Conservation (phyloP, 176 grass and related monocot species). For the Hsuehochloa calcarea region DNA sequence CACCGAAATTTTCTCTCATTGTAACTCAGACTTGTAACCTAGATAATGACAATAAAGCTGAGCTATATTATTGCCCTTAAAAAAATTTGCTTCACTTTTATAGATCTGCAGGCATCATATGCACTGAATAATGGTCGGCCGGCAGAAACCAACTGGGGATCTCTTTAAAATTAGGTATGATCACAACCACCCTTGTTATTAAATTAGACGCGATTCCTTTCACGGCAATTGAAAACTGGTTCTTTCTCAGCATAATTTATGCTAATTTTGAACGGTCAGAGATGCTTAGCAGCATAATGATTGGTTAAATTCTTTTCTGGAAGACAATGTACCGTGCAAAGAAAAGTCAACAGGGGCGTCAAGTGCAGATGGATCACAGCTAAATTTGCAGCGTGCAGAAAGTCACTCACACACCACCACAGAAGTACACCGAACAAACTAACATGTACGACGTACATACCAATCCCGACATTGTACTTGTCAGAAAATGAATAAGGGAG, state of each 20-base stretch:
- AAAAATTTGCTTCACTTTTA: background rate
- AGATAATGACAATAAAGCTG: background rate
- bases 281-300: slow-evolving; percentile 15
- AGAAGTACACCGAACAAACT: slow-evolving; percentile 8
- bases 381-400: slow-evolving; percentile 16
- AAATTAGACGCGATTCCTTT: slow-evolving; percentile 5
- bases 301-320: background rate
- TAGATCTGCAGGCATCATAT: background rate
- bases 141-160: background rate
- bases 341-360: slow-evolving; percentile 33
- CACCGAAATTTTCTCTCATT: background rate
- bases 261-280: background rate
- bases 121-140: background rate
- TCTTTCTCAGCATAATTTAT: background rate
- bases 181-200: background rate
- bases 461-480: slow-evolving; percentile 35
- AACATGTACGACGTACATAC: slow-evolving; percentile 3
- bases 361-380: slow-evolving; percentile 22
- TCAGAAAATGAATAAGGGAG: background rate
- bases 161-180: slow-evolving; percentile 18
- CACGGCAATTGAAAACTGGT: background rate
- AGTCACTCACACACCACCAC: background rate
- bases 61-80: background rate
- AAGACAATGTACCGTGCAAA: background rate
- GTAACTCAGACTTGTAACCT: background rate